Evolutionary conservation across 2,329 filamentous ascomycete species (phyloP).

Genomic region (Ramularia collo-cygni): DNA sequence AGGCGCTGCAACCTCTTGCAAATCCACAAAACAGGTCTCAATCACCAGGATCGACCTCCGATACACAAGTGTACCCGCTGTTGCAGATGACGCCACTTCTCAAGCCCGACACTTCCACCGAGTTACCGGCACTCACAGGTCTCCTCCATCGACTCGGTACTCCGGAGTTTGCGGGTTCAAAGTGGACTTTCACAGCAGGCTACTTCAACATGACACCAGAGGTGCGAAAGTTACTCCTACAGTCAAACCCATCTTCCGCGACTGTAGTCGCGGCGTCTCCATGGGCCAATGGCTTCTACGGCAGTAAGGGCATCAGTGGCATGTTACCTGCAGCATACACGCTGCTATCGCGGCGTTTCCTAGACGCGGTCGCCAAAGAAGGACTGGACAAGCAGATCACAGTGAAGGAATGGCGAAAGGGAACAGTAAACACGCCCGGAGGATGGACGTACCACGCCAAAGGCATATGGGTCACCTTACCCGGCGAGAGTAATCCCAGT

Average conservation of each 20-base stretch:
- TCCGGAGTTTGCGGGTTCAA: slow-evolving; percentile 59
- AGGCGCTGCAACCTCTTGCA: slow-evolving; percentile 60
- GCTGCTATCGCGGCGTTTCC: slow-evolving; percentile 73
- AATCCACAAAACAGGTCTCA: slow-evolving; percentile 32
- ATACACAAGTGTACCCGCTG: slow-evolving; percentile 76
- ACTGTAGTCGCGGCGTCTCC: slow-evolving; percentile 89
- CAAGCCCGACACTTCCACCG: slow-evolving; percentile 72
- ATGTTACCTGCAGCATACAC: slow-evolving; percentile 91
- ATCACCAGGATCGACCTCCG: slow-evolving; percentile 34
- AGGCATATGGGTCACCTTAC: slow-evolving; percentile 80
- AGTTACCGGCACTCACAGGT: slow-evolving; percentile 71
- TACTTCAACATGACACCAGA: slow-evolving; percentile 96
- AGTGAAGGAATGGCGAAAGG: slow-evolving; percentile 81
- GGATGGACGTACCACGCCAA: slow-evolving; percentile 99
- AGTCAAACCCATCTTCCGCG: slow-evolving; percentile 61
- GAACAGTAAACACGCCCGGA: slow-evolving; percentile 69
- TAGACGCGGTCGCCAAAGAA: slow-evolving; percentile 54
- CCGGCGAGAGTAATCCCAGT: slow-evolving; percentile 56
- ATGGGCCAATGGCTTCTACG: slow-evolving; percentile 91
- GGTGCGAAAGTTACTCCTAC: slow-evolving; percentile 71
- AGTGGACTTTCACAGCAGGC: slow-evolving; percentile 94
- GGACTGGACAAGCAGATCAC: slow-evolving; percentile 54
- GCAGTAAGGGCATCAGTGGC: slow-evolving; percentile 78
- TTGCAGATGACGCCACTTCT: slow-evolving; percentile 83
- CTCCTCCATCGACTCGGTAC: slow-evolving; percentile 63